phyloP scores from a whole-genome alignment of 768 basidiomycete species.

The Lentinula lateritia region DNA sequence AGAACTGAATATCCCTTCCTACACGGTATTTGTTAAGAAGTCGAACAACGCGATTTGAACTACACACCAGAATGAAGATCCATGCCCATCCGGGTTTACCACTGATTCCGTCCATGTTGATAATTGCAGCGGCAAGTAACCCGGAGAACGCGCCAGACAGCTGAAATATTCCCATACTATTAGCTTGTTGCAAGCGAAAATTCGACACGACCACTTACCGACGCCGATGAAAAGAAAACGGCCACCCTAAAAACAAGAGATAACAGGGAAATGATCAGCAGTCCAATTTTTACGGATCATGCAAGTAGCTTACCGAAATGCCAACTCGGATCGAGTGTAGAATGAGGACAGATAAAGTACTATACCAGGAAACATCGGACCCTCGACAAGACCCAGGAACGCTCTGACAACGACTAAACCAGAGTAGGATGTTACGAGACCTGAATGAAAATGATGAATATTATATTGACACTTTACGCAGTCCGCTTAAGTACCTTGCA shows the following conservation, averaged over 20 bases:
- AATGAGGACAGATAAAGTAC: slow-evolving; percentile 37
- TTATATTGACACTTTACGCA: not conserved
- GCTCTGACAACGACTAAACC: slow-evolving; percentile 46
- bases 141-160: slow-evolving; percentile 61
- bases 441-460: slow-evolving; percentile 16
- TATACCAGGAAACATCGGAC: slow-evolving; percentile 25
- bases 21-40: not conserved
- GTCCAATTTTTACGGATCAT: not conserved
- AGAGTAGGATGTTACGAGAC: slow-evolving; percentile 37
- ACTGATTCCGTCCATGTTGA: slow-evolving; percentile 46
- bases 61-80: slow-evolving; percentile 42
- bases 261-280: not conserved
- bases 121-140: slow-evolving; percentile 54
- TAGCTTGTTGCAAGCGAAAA: not conserved
- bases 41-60: not conserved
- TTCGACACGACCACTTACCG: slow-evolving; percentile 14
- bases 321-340: slow-evolving; percentile 29
- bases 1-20: slow-evolving; percentile 46
- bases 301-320: slow-evolving; percentile 19
- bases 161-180: slow-evolving; percentile 11
- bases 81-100: slow-evolving; percentile 57
- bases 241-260: slow-evolving; percentile 23
- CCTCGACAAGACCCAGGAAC: slow-evolving; percentile 49
- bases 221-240: slow-evolving; percentile 30
- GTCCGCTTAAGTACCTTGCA: slow-evolving; percentile 32